phyloP scores from a whole-genome alignment of 805 yeast species.

The Candida rishiriensis region DNA sequence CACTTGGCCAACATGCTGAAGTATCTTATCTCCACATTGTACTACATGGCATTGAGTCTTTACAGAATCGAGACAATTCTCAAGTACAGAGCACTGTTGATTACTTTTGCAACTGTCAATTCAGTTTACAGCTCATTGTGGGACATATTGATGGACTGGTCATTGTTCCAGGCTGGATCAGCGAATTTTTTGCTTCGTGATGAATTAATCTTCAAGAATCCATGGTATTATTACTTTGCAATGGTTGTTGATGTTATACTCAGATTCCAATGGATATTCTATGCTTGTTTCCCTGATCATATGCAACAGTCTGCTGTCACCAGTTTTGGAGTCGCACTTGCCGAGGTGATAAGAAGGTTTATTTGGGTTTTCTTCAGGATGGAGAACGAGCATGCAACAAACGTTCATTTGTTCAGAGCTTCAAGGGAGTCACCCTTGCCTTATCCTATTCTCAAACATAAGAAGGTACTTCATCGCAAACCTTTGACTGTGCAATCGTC shows the following conservation, averaged over 20 bases:
- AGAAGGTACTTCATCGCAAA: neutral
- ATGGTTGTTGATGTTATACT: conserved; percentile 68
- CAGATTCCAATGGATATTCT: conserved; percentile 90
- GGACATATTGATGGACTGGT: conserved; percentile 98
- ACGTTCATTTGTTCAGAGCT: conserved; percentile 80
- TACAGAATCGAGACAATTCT: conserved; percentile 59
- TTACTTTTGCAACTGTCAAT: conserved; percentile 70
- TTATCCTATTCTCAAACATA: conserved; percentile 42
- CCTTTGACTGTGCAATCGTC: neutral
- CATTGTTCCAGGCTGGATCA: conserved; percentile 65
- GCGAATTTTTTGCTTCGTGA: conserved; percentile 60
- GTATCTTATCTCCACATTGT: conserved; percentile 61
- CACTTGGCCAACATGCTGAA: conserved; percentile 87
- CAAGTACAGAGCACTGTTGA: conserved; percentile 52
- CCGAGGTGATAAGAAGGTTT: conserved; percentile 78
- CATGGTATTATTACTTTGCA: conserved; percentile 66
- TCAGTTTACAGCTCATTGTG: conserved; percentile 67
- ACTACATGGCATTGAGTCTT: conserved; percentile 68
- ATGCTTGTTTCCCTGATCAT: conserved; percentile 69
- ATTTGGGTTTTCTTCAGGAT: conserved; percentile 90
- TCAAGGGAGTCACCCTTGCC: conserved; percentile 86
- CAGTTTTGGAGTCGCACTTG: conserved; percentile 75
- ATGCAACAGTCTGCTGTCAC: conserved; percentile 86
- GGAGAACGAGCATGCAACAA: conserved; percentile 94
- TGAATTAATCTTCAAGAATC: conserved; percentile 58